These are phyloP conservation scores for Baorangia bicolor DNA, from an alignment of 768 basidiomycete genomes.

Conservation along the genomic window DNA sequence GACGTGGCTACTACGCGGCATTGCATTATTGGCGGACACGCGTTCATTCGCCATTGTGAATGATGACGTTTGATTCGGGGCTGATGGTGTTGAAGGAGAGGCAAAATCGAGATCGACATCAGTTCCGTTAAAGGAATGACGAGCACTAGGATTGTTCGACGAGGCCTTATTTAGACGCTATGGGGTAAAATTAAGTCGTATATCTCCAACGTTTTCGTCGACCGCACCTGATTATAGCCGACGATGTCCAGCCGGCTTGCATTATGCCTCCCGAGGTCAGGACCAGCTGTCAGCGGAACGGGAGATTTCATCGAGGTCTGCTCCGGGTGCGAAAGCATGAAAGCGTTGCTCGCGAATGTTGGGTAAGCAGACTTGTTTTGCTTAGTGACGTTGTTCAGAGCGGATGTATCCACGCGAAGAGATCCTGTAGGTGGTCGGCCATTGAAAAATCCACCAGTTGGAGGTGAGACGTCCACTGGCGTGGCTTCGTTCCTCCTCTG, in stretches of 20 bases:
- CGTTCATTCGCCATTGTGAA: slow-evolving; percentile 40
- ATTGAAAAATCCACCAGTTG: slow-evolving; percentile 47
- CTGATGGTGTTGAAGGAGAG: slow-evolving; percentile 53
- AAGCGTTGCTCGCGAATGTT: slow-evolving; percentile 46
- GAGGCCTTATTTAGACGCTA: slow-evolving; percentile 51
- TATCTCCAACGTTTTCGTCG: slow-evolving; percentile 2
- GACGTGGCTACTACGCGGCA: slow-evolving; percentile 59
- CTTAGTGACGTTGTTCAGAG: slow-evolving; percentile 54
- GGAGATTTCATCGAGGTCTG: slow-evolving; percentile 65
- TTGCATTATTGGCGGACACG: slow-evolving; percentile 31
- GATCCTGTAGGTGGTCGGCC: slow-evolving; percentile 66
- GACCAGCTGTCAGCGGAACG: slow-evolving; percentile 81
- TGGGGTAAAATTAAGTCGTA: slow-evolving; percentile 21
- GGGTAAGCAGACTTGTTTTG: slow-evolving; percentile 90
- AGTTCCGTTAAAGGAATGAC: slow-evolving; percentile 76
- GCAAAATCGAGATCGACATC: slow-evolving; percentile 61
- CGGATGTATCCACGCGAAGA: slow-evolving; percentile 72
- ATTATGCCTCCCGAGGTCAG: slow-evolving; percentile 78
- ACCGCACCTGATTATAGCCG: slow-evolving; percentile 63
- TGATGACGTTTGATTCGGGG: slow-evolving; percentile 43
- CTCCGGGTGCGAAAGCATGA: slow-evolving; percentile 55
- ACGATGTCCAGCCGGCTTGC: slow-evolving; percentile 71
- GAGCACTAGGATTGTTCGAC: slow-evolving; percentile 48
- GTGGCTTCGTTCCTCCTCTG: slow-evolving; percentile 63
- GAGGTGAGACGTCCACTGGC: slow-evolving; percentile 51